Evolutionary conservation across 2,329 filamentous ascomycete species (phyloP), one percentile per base, ranked within the genome.

Genomic region (Taxawa tesnikishii): DNA sequence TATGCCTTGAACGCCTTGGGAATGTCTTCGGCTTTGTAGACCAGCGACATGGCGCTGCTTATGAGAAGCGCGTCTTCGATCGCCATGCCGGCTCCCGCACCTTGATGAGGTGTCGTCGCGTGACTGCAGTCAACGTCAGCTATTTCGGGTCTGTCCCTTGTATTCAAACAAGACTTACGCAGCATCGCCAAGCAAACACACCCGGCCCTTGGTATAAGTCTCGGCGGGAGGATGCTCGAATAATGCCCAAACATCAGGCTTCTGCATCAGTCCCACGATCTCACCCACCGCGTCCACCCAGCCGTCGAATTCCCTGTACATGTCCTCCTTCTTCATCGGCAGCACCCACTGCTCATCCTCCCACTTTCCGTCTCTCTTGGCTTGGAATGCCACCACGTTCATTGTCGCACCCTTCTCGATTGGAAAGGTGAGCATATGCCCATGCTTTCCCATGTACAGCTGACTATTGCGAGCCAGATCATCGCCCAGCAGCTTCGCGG

Each of bases 391-490:
- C 4, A 49, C 47, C 17, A 48, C 40, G 28, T 49, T 49, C 14
- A 48, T 32, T 4, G 36, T 45, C 11, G 41, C 38, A 27, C 47
- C 47, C 17, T 46, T 40, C 33, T 46, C 42, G 29, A 50, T 42
- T 0, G 74, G 69, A 44, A 77, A 78, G 0, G 68, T 75, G 13
- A 79, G 55, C 10, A 69, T 46, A 47, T 79, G 75, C 0, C 67
- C 70, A 31, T 62, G 43, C 2, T 40, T 36, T 4, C 48, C 46
- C 42, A 51, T 47, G 12, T 32, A 21, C 23, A 32, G 29, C 48
- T 68, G 65, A 11, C 59, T 51, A 10, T 66, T 70, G 15, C 48
- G 43, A 1, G 68, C 63, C 23, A 65, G 53, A 24, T 70, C 53
- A 6, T 62, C 48, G 2, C 70, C 68, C 3, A 79, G 41, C 2